Conservation (phyloP, 176 grass and related monocot species). For the Aegilops umbellulata region DNA sequence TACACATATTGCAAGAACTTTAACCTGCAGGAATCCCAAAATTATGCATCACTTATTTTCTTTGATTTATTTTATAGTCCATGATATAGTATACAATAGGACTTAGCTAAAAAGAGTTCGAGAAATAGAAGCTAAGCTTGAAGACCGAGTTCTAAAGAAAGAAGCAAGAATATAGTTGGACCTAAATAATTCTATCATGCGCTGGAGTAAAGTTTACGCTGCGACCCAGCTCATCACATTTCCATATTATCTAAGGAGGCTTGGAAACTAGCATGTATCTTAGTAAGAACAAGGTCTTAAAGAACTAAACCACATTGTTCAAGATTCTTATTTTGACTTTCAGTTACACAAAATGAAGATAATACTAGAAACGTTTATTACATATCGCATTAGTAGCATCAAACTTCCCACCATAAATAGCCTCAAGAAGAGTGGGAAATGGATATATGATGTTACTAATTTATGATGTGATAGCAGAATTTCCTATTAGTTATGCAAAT, state of each 20-base stretch:
- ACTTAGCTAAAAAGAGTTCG: not conserved
- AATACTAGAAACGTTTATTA: constrained; percentile 24
- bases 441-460: not conserved
- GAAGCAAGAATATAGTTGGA: not conserved
- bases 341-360: not conserved
- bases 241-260: not conserved
- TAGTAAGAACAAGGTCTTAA: not conserved
- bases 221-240: not conserved
- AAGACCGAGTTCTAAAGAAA: not conserved
- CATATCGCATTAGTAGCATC: constrained; percentile 84
- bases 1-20: constrained; percentile 36
- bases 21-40: not conserved
- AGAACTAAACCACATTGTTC: not conserved
- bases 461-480: not conserved
- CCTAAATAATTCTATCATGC: not conserved
- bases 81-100: constrained; percentile 1
- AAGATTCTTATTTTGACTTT: not conserved
- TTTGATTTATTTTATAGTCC: constrained; percentile 4
- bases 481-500: not conserved
- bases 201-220: not conserved
- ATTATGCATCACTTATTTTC: not conserved
- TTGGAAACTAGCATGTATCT: not conserved
- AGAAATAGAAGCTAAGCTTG: not conserved
- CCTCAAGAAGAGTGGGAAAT: constrained; percentile 61
- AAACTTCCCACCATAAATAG: constrained; percentile 83